Base-by-base conservation (phyloP, 352 stramenopile species). In the Phytophthora megakarya region DNA sequence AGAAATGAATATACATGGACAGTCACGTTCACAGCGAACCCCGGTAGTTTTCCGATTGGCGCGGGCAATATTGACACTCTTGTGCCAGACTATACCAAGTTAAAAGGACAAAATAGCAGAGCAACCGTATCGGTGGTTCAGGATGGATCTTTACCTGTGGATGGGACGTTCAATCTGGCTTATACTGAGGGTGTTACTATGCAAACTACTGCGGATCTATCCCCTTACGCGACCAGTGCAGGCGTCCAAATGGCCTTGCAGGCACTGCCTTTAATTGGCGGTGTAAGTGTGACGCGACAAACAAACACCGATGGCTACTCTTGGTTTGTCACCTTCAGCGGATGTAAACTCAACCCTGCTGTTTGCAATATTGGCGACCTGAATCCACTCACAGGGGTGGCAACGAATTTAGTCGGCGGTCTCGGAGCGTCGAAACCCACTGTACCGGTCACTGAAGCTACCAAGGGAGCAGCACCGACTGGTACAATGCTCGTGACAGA, bases 341-440 rank as follows among this genome's bases (percentile, higher is more conserved):
- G 74, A n/a, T 98, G 91, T 39, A 73, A 79, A 51, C 77, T 74
- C 9, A 86, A 71, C 10, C 72, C 70, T 9, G 42, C 78, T 9
- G 77, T 99, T 9, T 98, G 96, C 70, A 98, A 98, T 67, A 87
- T 90, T 50, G 94, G 94, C 9, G 74, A 97, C 65, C 76, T 98
- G 19, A 77, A 73, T 16, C 13, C 65, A 22, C 74, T 98, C 2
- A 57, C 69, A 8, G 62, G 72, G 30, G 79, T 78, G 38, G 56
- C 53, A 16, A 82, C 78, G 5, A 70, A 63, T 22, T 73, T 92
- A 7, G 32, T 75, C 2, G 85, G 84, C 22, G 85, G 85, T 1
- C 57, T 67, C 32, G 61, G 58, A 0, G 37, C 61, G 7, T 67
- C 73, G 8, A 45, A 65, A 11, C 68, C 84, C 15, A 81, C 76